phyloP scores from a whole-genome alignment of 1,139 yeast genomes.

The Pichia sp. region DNA sequence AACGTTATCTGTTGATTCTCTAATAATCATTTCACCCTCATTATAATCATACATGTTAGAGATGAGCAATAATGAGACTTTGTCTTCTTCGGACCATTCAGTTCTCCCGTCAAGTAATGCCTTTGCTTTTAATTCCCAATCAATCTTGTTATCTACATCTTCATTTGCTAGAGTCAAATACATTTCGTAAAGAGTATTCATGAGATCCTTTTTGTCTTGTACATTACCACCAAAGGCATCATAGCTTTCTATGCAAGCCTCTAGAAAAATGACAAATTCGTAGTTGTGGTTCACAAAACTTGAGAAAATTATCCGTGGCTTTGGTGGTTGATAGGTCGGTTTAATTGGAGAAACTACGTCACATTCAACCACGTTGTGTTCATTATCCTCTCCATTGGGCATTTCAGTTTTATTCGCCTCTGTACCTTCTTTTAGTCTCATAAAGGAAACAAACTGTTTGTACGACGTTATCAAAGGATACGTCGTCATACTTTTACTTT shows the following conservation, averaged over 20 bases:
- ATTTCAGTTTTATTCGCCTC: not conserved
- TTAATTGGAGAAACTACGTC: constrained; percentile 3
- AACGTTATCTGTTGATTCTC: constrained; percentile 24
- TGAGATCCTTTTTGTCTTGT: constrained; percentile 65
- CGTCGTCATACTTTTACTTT: not conserved
- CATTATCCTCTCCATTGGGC: constrained; percentile 12
- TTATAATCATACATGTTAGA: constrained; percentile 61
- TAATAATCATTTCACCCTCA: constrained; percentile 44
- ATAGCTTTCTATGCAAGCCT: constrained; percentile 81
- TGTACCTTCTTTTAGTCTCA: constrained; percentile 30
- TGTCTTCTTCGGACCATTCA: constrained; percentile 43
- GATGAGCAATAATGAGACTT: constrained; percentile 55
- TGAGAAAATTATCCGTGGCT: constrained; percentile 81
- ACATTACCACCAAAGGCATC: constrained; percentile 70
- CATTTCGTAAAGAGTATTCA: constrained; percentile 77
- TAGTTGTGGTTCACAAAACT: constrained; percentile 79
- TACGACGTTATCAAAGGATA: constrained; percentile 61
- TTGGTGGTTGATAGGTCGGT: constrained; percentile 89
- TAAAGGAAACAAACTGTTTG: constrained; percentile 62
- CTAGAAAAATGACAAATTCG: constrained; percentile 89
- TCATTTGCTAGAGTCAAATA: constrained; percentile 60
- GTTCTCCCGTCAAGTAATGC: constrained; percentile 36
- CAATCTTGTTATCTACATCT: constrained; percentile 29
- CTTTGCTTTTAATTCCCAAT: constrained; percentile 67
- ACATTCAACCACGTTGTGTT: constrained; percentile 13